A percentile compares a stretch with the other conserved stretches of the same genome.
Evolutionary conservation across 148 eudicot species (phyloP).

Genomic region (Silene latifolia): DNA sequence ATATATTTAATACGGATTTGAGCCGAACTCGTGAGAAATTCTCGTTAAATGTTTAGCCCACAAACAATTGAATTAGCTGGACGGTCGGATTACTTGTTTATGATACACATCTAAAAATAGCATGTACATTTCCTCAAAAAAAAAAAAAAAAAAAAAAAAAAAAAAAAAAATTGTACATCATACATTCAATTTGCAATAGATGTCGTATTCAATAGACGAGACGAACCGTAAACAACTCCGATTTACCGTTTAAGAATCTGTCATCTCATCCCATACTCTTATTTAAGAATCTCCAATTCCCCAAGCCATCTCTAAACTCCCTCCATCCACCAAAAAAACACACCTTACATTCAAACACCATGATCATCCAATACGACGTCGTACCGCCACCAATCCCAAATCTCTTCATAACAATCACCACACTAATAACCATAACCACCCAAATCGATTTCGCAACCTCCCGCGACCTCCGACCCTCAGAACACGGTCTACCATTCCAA

Average conservation of each 20-base stretch:
- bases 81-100: too few relatives aligned
- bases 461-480: slow-evolving; percentile 38
- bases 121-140: too few relatives aligned
- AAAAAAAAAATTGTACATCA: too few relatives aligned
- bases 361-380: slow-evolving; percentile 1
- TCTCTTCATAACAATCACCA: background rate
- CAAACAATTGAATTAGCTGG: too few relatives aligned
- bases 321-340: background rate
- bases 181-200: too few relatives aligned
- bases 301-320: slow-evolving; percentile 13
- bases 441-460: slow-evolving; percentile 4
- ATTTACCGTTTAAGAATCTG: background rate
- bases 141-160: too few relatives aligned
- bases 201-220: too few relatives aligned
- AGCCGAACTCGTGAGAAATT: too few relatives aligned
- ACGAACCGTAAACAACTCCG: too few relatives aligned
- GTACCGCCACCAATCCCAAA: background rate
- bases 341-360: background rate
- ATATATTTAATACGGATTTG: too few relatives aligned
- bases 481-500: slow-evolving; percentile 34
- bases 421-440: background rate
- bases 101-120: too few relatives aligned
- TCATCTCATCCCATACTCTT: background rate
- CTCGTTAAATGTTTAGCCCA: too few relatives aligned
- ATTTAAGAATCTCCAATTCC: slow-evolving; percentile 8